Evolutionary conservation across 2,329 filamentous ascomycete species (phyloP).

Genomic region (Fusarium compactum): DNA sequence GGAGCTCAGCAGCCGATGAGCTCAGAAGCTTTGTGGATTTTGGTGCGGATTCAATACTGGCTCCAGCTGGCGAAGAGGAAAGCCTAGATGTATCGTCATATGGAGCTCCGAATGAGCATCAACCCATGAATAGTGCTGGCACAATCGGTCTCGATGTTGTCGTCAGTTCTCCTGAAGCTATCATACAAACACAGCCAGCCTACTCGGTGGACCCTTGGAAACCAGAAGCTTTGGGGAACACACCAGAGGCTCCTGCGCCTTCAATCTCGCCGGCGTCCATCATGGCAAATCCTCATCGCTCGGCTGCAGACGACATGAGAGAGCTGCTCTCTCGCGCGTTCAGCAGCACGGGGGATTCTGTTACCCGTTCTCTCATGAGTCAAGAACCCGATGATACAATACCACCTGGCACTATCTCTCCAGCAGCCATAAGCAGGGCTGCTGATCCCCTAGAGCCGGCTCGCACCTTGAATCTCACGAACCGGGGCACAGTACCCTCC

Average conservation of each 20-base stretch:
- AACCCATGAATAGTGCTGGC: not conserved
- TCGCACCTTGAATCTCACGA: slow-evolving; percentile 38
- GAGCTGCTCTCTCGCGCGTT: slow-evolving; percentile 40
- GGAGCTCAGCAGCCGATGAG: slow-evolving; percentile 41
- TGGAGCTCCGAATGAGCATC: slow-evolving; percentile 6
- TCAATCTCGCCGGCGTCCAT: slow-evolving; percentile 48
- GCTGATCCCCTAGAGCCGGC: slow-evolving; percentile 41
- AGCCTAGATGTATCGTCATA: slow-evolving; percentile 10
- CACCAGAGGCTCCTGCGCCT: slow-evolving; percentile 35
- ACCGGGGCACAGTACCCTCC: slow-evolving; percentile 34
- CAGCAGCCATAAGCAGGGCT: slow-evolving; percentile 54
- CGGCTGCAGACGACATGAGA: slow-evolving; percentile 38
- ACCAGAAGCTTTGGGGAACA: slow-evolving; percentile 38
- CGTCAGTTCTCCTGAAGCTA: slow-evolving; percentile 32
- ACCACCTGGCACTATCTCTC: slow-evolving; percentile 53
- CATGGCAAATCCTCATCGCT: slow-evolving; percentile 40
- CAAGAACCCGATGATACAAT: slow-evolving; percentile 34
- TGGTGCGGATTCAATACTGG: slow-evolving; percentile 28
- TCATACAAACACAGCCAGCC: slow-evolving; percentile 33
- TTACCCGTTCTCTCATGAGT: slow-evolving; percentile 38
- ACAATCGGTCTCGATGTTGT: slow-evolving; percentile 17
- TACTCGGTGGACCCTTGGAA: slow-evolving; percentile 45
- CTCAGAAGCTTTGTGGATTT: slow-evolving; percentile 44
- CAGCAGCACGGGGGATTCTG: slow-evolving; percentile 27
- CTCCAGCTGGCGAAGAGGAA: slow-evolving; percentile 27